Conservation (phyloP, 2,329 filamentous ascomycete genomes). For the Penicillium glabrum region DNA sequence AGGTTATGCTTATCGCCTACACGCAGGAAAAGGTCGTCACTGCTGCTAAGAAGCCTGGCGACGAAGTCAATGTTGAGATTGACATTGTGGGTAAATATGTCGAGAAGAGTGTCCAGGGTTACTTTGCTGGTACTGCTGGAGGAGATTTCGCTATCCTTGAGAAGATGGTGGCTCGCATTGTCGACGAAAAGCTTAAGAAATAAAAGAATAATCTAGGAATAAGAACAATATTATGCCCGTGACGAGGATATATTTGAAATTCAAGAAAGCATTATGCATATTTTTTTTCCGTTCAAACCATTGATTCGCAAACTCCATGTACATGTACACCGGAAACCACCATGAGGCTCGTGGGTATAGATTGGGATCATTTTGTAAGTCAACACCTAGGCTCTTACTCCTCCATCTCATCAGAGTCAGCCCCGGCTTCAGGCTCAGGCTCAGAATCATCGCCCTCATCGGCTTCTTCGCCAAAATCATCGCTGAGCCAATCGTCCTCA, state of each 20-base stretch:
- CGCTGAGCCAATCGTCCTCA: constrained; percentile 52
- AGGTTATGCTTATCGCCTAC: constrained; percentile 97
- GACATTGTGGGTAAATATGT: constrained; percentile 72
- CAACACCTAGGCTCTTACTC: constrained; percentile 28
- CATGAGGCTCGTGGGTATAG: constrained; percentile 19
- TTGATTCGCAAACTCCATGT: constrained; percentile 13
- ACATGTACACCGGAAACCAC: constrained; percentile 18
- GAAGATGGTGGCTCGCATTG: constrained; percentile 71
- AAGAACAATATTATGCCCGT: constrained; percentile 4
- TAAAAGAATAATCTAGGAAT: constrained; percentile 7
- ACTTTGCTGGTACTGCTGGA: constrained; percentile 55
- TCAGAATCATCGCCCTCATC: constrained; percentile 43
- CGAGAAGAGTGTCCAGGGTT: constrained; percentile 79
- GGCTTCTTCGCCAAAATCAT: constrained; percentile 50
- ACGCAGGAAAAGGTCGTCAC: constrained; percentile 90
- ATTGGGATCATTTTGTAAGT: constrained; percentile 1
- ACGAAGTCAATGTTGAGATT: constrained; percentile 88
- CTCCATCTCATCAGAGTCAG: constrained; percentile 37
- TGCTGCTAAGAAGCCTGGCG: constrained; percentile 73
- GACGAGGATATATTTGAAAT: constrained; percentile 7
- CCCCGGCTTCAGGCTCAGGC: constrained; percentile 15
- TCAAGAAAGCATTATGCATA: constrained; percentile 5
- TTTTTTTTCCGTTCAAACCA: neutral
- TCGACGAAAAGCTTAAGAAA: constrained; percentile 65
- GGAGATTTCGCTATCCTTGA: constrained; percentile 58